Percentiles rank a stretch among this genome's conserved stretches.
phyloP scores from a whole-genome alignment of 352 stramenopile species.

The Ophiocytium majus region DNA sequence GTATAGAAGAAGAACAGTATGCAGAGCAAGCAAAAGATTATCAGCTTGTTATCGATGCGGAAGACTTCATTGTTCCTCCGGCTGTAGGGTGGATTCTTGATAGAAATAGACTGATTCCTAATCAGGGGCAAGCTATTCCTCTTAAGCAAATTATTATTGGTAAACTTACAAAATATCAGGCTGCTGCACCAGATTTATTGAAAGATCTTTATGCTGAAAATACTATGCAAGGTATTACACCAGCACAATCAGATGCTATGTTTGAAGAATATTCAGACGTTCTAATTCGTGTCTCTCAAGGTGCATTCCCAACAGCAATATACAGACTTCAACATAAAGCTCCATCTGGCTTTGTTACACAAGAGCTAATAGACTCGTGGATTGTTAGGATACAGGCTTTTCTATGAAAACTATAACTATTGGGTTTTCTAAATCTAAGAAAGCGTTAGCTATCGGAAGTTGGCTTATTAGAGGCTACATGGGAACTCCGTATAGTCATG shows the following conservation, averaged over 20 bases:
- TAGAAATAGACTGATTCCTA: conserved; percentile 11
- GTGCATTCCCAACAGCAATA: conserved; percentile 11
- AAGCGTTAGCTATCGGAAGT: not conserved
- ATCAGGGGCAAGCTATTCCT: not conserved
- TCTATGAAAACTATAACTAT: conserved; percentile 8
- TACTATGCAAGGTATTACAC: not conserved
- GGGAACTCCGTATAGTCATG: not conserved
- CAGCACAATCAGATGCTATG: conserved; percentile 11
- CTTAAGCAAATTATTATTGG: conserved; percentile 15
- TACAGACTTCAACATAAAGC: conserved; percentile 17
- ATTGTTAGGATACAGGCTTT: conserved; percentile 1
- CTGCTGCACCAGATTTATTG: not conserved
- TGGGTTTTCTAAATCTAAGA: not conserved
- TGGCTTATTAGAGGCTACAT: not conserved
- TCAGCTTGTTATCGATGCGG: not conserved
- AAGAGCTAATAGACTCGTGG: not conserved
- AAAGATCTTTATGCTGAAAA: conserved; percentile 10
- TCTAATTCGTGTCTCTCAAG: not conserved
- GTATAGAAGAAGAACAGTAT: conserved; percentile 3
- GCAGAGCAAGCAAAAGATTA: not conserved
- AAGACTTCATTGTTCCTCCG: conserved; percentile 10
- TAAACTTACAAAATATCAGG: conserved; percentile 16
- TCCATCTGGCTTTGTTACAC: not conserved
- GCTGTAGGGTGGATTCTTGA: not conserved
- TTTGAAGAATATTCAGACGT: conserved; percentile 17